These are phyloP conservation scores for Phialophora tarda DNA, from an alignment of 2,329 filamentous ascomycete genomes.

Conservation along the genomic window DNA sequence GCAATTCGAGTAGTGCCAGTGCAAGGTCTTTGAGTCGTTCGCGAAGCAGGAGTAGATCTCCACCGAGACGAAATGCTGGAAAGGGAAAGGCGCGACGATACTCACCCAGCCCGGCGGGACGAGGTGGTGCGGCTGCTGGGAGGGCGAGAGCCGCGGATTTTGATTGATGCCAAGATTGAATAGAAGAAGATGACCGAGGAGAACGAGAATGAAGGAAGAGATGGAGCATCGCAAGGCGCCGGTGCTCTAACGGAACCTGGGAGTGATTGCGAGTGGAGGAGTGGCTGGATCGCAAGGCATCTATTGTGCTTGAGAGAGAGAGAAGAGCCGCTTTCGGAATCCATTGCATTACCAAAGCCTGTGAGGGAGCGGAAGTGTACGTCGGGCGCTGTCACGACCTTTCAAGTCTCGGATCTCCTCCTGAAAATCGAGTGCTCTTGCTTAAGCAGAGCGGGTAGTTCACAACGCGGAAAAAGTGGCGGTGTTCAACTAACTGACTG, in stretches of 20 bases:
- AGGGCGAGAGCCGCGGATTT: constrained; percentile 33
- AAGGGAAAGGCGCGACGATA: constrained; percentile 9
- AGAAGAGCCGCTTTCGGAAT: too few species aligned
- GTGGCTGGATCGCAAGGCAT: too few species aligned
- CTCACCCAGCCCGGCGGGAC: constrained; percentile 27
- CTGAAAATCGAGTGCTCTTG: too few species aligned
- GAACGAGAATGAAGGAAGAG: not conserved
- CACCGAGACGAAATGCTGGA: constrained; percentile 1
- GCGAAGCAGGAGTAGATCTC: constrained; percentile 8
- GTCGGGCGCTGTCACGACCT: too few species aligned
- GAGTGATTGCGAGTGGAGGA: not conserved
- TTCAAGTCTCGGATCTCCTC: too few species aligned
- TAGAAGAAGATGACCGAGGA: not conserved
- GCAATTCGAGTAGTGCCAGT: constrained; percentile 27
- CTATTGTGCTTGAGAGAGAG: too few species aligned
- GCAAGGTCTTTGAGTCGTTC: constrained; percentile 6
- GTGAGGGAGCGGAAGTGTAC: too few species aligned
- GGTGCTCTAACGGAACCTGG: not conserved
- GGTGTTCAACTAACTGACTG: not conserved
- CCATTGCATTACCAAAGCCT: too few species aligned
- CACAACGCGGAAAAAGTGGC: too few species aligned
- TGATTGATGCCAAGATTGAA: constrained; percentile 9
- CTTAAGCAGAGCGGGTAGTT: too few species aligned
- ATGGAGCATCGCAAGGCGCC: not conserved
- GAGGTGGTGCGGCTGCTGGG: constrained; percentile 11